These are phyloP conservation scores for Austroboletus festivus DNA, from an alignment of 768 basidiomycete species.

Conservation along the genomic window DNA sequence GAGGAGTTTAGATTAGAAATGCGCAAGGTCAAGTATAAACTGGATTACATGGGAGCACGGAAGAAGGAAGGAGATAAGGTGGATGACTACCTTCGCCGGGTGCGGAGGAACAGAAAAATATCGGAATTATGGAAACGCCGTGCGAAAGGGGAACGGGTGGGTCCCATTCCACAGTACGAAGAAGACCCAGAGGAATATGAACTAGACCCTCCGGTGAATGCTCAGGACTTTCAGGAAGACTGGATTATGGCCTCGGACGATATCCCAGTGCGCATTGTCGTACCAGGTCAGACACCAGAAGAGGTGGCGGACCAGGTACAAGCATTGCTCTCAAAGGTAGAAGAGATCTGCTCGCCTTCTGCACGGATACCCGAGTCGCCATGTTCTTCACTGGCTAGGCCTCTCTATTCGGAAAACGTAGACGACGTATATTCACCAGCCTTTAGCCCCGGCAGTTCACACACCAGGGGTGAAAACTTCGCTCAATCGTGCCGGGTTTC, in stretches of 20 bases:
- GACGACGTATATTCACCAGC: neutral
- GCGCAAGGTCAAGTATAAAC: conserved; percentile 52
- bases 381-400: conserved; percentile 2
- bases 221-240: conserved; percentile 31
- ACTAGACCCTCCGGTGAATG: conserved; percentile 31
- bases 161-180: conserved; percentile 30
- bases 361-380: neutral
- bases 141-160: conserved; percentile 25
- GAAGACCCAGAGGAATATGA: conserved; percentile 33
- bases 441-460: neutral
- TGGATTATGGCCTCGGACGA: conserved; percentile 37
- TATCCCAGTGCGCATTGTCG: conserved; percentile 34
- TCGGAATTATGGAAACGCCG: conserved; percentile 28
- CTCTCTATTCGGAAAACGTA: neutral
- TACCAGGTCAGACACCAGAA: conserved; percentile 34
- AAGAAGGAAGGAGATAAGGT: conserved; percentile 35
- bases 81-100: conserved; percentile 28
- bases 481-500: neutral
- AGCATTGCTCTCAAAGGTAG: conserved; percentile 19
- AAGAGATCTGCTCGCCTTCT: conserved; percentile 8
- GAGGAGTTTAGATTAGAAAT: conserved; percentile 49
- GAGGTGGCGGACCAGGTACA: conserved; percentile 22
- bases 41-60: conserved; percentile 43
- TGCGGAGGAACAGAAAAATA: conserved; percentile 27
- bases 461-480: conserved; percentile 13